These are phyloP conservation scores for Mortierella alpina DNA, from an alignment of 192 early-diverging fungal genomes.

Conservation along the genomic window DNA sequence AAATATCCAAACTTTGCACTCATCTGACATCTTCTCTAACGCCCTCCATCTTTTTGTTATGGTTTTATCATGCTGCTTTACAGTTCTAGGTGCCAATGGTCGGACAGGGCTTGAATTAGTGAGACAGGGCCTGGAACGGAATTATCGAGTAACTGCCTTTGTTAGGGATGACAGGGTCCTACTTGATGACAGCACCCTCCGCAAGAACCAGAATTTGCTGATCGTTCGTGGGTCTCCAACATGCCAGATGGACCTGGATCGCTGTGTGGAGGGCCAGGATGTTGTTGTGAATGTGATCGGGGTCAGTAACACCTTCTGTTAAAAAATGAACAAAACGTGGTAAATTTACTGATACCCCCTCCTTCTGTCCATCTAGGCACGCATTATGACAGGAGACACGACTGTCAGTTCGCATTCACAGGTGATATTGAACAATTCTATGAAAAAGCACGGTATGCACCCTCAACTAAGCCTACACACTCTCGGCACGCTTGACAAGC, in stretches of 20 bases:
- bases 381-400: slow-evolving; percentile 37
- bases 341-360: background rate
- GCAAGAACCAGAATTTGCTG: slow-evolving; percentile 53
- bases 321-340: background rate
- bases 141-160: slow-evolving; percentile 52
- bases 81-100: slow-evolving; percentile 55
- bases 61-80: background rate
- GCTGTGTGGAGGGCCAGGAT: slow-evolving; percentile 57
- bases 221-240: slow-evolving; percentile 52
- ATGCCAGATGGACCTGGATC: slow-evolving; percentile 42
- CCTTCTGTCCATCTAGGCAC: slow-evolving; percentile 8
- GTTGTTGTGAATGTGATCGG: slow-evolving; percentile 54
- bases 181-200: slow-evolving; percentile 28
- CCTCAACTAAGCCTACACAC: background rate
- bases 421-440: slow-evolving; percentile 44
- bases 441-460: slow-evolving; percentile 50
- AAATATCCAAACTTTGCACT: background rate
- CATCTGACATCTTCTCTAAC: background rate
- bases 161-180: slow-evolving; percentile 45
- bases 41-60: background rate
- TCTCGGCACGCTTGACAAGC: too few species aligned
- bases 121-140: slow-evolving; percentile 49
- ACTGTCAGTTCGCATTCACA: slow-evolving; percentile 48
- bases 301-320: slow-evolving; percentile 8
- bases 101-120: slow-evolving; percentile 53